Evolutionary conservation across 164 flowering plant genomes (phyloP).

Genomic region (Tetrastigma voinierianum): DNA sequence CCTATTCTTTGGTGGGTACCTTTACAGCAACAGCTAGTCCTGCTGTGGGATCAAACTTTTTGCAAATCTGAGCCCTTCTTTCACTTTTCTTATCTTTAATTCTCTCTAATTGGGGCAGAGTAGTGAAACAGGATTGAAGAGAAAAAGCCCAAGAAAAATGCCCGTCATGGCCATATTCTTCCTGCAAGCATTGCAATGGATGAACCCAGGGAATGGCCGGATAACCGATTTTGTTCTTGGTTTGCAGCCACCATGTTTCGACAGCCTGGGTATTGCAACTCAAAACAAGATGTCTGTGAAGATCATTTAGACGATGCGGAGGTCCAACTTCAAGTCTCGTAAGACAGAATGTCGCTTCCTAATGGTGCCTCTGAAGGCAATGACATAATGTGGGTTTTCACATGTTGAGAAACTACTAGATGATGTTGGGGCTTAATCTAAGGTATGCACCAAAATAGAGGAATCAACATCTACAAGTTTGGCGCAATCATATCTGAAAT

Average conservation of each 20-base stretch:
- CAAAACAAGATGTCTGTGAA: slow-evolving; percentile 67
- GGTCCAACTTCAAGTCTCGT: slow-evolving; percentile 61
- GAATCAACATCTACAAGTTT: slow-evolving; percentile 60
- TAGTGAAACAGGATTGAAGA: slow-evolving; percentile 84
- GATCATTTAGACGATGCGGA: slow-evolving; percentile 55
- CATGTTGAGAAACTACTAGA: slow-evolving; percentile 4
- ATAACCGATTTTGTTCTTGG: slow-evolving; percentile 59
- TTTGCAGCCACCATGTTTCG: slow-evolving; percentile 47
- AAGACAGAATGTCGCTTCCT: slow-evolving; percentile 53
- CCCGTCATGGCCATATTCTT: slow-evolving; percentile 75
- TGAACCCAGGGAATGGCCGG: slow-evolving; percentile 93
- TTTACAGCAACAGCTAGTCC: slow-evolving; percentile 56
- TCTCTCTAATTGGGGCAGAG: slow-evolving; percentile 68
- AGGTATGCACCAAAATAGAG: slow-evolving; percentile 81
- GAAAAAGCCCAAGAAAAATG: slow-evolving; percentile 53
- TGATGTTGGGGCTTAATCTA: slow-evolving; percentile 33
- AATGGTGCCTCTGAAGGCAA: slow-evolving; percentile 88
- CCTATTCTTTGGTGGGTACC: slow-evolving; percentile 12
- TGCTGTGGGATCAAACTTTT: slow-evolving; percentile 68
- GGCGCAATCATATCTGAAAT: slow-evolving; percentile 40
- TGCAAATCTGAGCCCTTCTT: slow-evolving; percentile 67
- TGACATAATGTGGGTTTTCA: slow-evolving; percentile 48
- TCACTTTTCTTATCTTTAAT: slow-evolving; percentile 60
- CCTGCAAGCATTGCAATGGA: slow-evolving; percentile 87
- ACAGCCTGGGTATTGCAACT: slow-evolving; percentile 76